Percentiles rank a stretch among this genome's conserved stretches.
Evolutionary conservation across 306 rosid species (phyloP).

Genomic region (Dicorynia guianensis): DNA sequence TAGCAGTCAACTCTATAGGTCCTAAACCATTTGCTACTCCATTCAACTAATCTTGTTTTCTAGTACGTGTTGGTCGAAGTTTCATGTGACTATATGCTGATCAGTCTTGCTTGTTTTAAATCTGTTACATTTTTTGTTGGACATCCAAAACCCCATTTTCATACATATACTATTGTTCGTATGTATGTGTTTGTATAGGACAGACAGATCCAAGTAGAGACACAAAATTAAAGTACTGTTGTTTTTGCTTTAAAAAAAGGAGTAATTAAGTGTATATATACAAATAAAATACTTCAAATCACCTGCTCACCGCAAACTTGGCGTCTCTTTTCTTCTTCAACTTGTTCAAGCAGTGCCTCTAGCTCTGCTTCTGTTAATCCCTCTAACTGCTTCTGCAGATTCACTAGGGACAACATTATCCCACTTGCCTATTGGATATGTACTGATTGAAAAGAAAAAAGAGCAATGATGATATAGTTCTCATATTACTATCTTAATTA

Average conservation of each 20-base stretch:
- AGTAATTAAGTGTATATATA: slow-evolving; percentile 25
- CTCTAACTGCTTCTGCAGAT: slow-evolving; percentile 92
- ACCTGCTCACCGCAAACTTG: slow-evolving; percentile 54
- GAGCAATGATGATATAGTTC: too few relatives aligned
- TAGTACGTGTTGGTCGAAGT: slow-evolving; percentile 13
- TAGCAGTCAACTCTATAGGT: not conserved
- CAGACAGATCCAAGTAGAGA: not conserved
- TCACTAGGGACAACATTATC: slow-evolving; percentile 15
- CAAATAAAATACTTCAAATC: slow-evolving; percentile 49
- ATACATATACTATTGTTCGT: not conserved
- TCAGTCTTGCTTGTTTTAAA: not conserved
- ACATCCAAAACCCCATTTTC: too few relatives aligned
- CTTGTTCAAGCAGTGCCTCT: slow-evolving; percentile 83
- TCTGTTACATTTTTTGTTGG: too few relatives aligned
- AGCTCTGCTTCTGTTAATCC: slow-evolving; percentile 96
- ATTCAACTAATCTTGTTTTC: slow-evolving; percentile 14
- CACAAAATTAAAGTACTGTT: slow-evolving; percentile 1
- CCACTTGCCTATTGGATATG: too few relatives aligned
- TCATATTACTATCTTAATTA: not conserved
- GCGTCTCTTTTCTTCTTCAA: slow-evolving; percentile 92
- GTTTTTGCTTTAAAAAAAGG: slow-evolving; percentile 4
- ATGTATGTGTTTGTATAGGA: not conserved
- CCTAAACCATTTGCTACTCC: not conserved
- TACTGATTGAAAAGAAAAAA: too few relatives aligned
- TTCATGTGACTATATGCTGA: not conserved